phyloP scores from a whole-genome alignment of 805 yeast genomes.

The Saccharomycopsis schoenii region DNA sequence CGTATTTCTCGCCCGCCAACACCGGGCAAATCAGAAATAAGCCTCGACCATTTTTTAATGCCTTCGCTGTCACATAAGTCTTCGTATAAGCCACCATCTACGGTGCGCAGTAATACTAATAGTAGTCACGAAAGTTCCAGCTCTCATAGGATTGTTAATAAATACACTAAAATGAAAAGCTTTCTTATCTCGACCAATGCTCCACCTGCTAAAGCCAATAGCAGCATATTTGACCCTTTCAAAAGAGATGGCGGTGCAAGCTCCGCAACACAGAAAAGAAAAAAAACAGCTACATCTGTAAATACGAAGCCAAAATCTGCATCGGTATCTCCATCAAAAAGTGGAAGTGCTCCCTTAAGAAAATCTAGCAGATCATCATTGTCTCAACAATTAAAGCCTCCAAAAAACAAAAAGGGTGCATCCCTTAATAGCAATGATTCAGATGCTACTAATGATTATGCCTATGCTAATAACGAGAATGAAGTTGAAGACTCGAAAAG shows the following conservation, averaged over 20 bases:
- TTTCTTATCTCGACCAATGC: not conserved
- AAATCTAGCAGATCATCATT: not conserved
- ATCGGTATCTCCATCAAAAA: not conserved
- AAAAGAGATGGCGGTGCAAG: not conserved
- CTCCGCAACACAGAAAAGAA: not conserved
- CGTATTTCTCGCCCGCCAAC: not conserved
- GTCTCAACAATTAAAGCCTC: not conserved
- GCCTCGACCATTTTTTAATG: not conserved
- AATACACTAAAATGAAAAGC: not conserved
- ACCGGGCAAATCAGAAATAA: not conserved
- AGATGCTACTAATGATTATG: not conserved
- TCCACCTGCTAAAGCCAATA: not conserved
- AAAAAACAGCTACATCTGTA: not conserved
- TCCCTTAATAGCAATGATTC: not conserved
- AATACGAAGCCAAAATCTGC: not conserved
- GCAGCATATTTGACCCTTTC: not conserved
- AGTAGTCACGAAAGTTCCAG: not conserved
- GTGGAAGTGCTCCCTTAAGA: not conserved
- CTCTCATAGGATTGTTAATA: not conserved
- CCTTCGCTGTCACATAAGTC: not conserved
- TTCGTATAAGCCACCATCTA: not conserved
- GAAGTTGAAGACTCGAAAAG: not conserved
- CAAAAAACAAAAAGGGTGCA: not conserved
- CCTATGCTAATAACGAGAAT: not conserved
- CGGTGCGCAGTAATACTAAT: not conserved